Base-by-base conservation (phyloP, 2,329 filamentous ascomycete species). In the Trichoderma gracile region DNA sequence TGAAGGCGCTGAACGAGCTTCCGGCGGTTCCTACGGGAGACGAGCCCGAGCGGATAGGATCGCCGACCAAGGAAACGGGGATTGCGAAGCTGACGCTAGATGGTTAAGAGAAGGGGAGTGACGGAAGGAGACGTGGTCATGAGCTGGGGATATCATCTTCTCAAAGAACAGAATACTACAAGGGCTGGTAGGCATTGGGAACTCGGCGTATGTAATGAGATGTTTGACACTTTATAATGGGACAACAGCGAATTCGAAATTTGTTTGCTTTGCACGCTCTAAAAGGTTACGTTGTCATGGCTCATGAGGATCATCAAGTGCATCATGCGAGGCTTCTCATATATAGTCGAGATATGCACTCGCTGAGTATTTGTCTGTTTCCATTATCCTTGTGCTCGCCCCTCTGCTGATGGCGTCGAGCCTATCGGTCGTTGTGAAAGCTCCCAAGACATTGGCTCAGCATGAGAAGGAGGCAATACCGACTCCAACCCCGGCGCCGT, bases 1-100 rank as follows among this genome's bases (percentile, higher is more conserved):
- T 83, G 63, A 79, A 80, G 69, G 82, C 80, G 67, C 75, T 90
- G 38, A 82, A 84, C 47, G 80, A 82, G 65, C 71, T 84, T 54
- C 81, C 81, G 42, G 73, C 76, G 6, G 72, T 78, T 17, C 78
- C 78, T 7, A 63, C 67, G 4, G 70, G 74, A 52, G 46, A 60
- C 19, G 54, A 10, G 7, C 19, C 59, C 23, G 59, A 62, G 59
- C 19, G 25, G 25, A 25, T 62, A 40, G 59, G 40, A 52, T 73
- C 72, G 21, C 74, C 75, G 8, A 77, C 79, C 42, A 73, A 76
- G 63, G 76, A 78, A 57, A 78, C 77, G 38, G 77, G 75, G 14
- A 76, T 78, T 52, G 75, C 69, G 7, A 72, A 73, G 17, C 67
- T 78, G 58, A 69, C 74, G 6, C 67, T 76, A 27, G 68, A 65